Base-by-base conservation (phyloP, 139 green algal species). In the Nannochloris sp. region DNA sequence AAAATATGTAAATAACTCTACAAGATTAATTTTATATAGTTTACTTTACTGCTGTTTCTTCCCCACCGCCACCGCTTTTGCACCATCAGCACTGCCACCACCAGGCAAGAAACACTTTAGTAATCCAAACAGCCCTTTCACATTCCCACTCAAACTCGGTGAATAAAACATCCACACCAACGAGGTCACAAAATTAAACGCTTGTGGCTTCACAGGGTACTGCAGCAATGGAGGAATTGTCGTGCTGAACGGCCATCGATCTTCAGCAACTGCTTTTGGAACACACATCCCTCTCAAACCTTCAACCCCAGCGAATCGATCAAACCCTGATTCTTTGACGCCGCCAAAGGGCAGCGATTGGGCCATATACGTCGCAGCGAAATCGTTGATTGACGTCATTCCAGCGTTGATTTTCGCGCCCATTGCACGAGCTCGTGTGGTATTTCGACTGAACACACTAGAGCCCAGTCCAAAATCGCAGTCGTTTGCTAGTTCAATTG, bases 261-360 rank as follows among this genome's bases (percentile, higher is more conserved):
- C 92, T 73, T 97, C 86, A 2, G 67, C 77, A 32, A 97, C 87
- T 30, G 92, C 67, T 79, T 87, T 95, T 54, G 83, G 70, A 9
- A 89, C 63, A 57, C 87, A 95, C 66, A 96, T 74, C n/a, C 83
- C 92, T 10, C 92, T 84, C 55, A 98, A 79, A 10, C 93, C 93
- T 71, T 99, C 93, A 4, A 99, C 73, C 32, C 93, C 92, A 6
- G 70, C 87, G 81, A 97, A 99, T 39, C 90, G 81, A 62, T 92
- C 93, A 74, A 97, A 99, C 47, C 93, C 93, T 36, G 72, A 89
- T 37, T 95, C 79, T 81, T 97, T 97, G 29, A 99, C 90, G 27
- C 93, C 93, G 27, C 93, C 93, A 84, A 99, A 99, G 2, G 93
- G 93, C 78, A 99, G 85, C 2, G 82, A 91, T 81, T 98, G 93